A percentile compares a stretch with the other conserved stretches of the same genome.
Evolutionary conservation across 768 basidiomycete species (phyloP).

Genomic region (Naganishia randhawae): DNA sequence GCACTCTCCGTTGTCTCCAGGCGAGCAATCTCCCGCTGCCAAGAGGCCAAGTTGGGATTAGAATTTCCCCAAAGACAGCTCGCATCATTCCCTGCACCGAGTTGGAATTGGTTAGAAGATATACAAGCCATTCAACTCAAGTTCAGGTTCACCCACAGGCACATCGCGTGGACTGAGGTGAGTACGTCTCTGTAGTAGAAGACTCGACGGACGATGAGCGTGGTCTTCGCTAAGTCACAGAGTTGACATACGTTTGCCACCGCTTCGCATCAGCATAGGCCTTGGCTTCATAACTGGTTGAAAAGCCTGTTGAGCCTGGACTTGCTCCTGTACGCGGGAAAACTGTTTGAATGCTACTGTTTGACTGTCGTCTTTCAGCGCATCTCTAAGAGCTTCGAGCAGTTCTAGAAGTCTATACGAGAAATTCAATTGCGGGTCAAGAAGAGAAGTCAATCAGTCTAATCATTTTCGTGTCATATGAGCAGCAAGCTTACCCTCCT

Average conservation of each 20-base stretch:
- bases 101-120: neutral
- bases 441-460: neutral
- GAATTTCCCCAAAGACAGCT: slow-evolving; percentile 1
- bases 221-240: too few species aligned
- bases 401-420: neutral
- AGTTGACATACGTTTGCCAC: neutral
- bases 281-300: neutral
- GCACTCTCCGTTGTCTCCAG: slow-evolving; percentile 11
- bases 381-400: slow-evolving; percentile 8
- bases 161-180: neutral
- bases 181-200: too few species aligned
- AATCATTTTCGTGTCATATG: too few species aligned
- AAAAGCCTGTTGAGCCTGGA: neutral
- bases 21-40: slow-evolving; percentile 9
- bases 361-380: slow-evolving; percentile 11
- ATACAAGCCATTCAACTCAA: neutral
- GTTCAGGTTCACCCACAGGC: neutral
- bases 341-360: slow-evolving; percentile 18
- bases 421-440: neutral
- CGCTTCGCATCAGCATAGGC: neutral
- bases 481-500: neutral
- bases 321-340: neutral
- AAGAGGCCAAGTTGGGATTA: neutral
- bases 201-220: too few species aligned
- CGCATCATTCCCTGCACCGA: neutral